Evolutionary conservation across 148 eudicot genomes (phyloP), one percentile per base, ranked within the genome.

Genomic region (Euryodendron excelsum): DNA sequence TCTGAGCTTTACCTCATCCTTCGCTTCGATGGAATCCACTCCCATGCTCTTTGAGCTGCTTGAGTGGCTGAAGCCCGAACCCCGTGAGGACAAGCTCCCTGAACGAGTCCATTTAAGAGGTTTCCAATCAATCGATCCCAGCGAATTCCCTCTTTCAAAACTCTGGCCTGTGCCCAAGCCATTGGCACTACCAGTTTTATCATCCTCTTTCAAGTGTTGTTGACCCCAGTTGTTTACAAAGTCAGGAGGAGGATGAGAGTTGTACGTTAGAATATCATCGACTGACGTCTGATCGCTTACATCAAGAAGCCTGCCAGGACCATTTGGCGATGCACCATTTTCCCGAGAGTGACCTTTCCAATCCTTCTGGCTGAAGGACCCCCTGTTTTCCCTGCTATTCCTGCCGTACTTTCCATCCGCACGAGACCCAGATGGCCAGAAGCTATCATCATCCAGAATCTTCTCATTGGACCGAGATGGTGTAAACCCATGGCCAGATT

Each of bases 91-190:
- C 84, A 89, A 77, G 78, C 93, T 93, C 69, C 91, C 97, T 0
- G 94, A 86, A 45, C 92, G 87, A 27, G 88, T 87, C 93, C 97
- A 91, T 80, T 92, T 91, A 69, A 87, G 76, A 75, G 97, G 90
- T 82, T 90, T 92, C 99, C 93, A 89, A 81, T 89, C 92, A 23
- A 85, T 82, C 6, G 89, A 75, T 33, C 84, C 92, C 79, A 83
- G 63, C 13, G 84, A 79, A 73, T 82, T 89, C 59, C 88, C 93
- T 69, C 80, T 91, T 30, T 90, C 92, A 53, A 79, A 34, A 81
- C 72, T 89, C 76, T 78, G 93, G 55, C 85, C 80, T 50, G 78
- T 37, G 55, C 74, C 82, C 73, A 79, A 67, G 37, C 82, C 92
- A 81, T 83, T 80, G 59, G 55, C 79, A 83, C 80, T 83, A 77